Percentiles rank a stretch among this genome's conserved stretches.
Evolutionary conservation across 805 yeast species (phyloP).

Genomic region (Hermanozyma aechmeae): DNA sequence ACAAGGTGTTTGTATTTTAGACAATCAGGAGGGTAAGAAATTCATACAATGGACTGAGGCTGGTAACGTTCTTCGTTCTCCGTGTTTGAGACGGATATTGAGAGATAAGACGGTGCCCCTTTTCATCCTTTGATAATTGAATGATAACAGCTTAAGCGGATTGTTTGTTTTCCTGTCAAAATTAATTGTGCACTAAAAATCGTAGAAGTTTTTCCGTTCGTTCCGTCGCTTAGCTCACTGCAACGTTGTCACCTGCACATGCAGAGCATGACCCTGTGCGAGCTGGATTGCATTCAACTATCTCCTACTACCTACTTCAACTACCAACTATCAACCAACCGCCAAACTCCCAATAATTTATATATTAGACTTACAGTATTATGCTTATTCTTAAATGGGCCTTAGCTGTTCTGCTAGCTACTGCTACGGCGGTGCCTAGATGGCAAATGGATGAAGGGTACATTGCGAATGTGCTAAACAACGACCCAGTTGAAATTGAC

Average conservation of each 20-base stretch:
- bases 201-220: too few species aligned
- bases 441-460: slow-evolving; percentile 14
- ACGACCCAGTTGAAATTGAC: slow-evolving; percentile 14
- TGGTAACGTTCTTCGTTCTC: neutral
- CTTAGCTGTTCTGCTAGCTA: slow-evolving; percentile 1
- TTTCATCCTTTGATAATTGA: neutral
- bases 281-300: neutral
- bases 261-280: neutral
- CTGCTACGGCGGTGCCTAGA: slow-evolving; percentile 6
- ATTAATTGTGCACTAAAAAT: too few species aligned
- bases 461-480: slow-evolving; percentile 13
- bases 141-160: too few species aligned
- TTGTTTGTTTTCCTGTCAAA: too few species aligned
- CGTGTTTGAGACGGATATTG: neutral
- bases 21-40: neutral
- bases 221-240: neutral
- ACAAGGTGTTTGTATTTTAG: slow-evolving; percentile 82
- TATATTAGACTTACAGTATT: too few species aligned
- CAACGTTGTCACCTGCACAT: neutral
- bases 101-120: neutral
- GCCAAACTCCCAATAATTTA: neutral
- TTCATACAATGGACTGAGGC: neutral
- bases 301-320: neutral
- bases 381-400: too few species aligned
- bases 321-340: neutral